These are phyloP conservation scores for Debaryomyces castellii DNA, from an alignment of 805 yeast species.

Conservation along the genomic window DNA sequence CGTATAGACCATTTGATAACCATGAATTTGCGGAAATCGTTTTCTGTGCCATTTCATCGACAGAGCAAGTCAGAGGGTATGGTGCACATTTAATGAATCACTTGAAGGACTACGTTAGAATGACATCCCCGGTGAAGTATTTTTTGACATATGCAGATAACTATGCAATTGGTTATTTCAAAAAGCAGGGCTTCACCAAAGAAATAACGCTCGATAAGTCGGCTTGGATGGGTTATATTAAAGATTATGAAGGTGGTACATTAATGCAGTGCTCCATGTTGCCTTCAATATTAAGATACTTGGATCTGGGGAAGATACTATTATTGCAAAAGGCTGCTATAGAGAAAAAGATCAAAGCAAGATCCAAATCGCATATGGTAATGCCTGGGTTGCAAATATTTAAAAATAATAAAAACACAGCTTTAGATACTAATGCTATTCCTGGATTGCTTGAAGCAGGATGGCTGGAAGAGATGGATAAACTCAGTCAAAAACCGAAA, in stretches of 20 bases:
- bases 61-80: constrained; percentile 97
- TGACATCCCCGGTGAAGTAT: constrained; percentile 80
- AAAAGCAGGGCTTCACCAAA: constrained; percentile 96
- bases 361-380: constrained; percentile 76
- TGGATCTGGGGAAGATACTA: constrained; percentile 84
- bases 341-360: constrained; percentile 73
- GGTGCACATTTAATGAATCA: constrained; percentile 99
- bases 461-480: constrained; percentile 98
- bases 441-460: constrained; percentile 95
- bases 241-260: constrained; percentile 98
- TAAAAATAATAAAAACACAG: constrained; percentile 43
- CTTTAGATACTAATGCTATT: constrained; percentile 71
- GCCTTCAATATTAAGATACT: constrained; percentile 75
- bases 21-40: constrained; percentile 97
- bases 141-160: constrained; percentile 97
- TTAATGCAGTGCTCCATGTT: constrained; percentile 96
- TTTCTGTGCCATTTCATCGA: constrained; percentile 94
- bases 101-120: constrained; percentile 88
- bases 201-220: constrained; percentile 83
- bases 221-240: constrained; percentile 97
- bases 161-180: constrained; percentile 97
- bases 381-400: constrained; percentile 80
- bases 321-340: constrained; percentile 90
- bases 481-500: constrained; percentile 90
- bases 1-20: constrained; percentile 89